Conservation (phyloP, 1,284 basidiomycete genomes). For the Pholiota adiposa region DNA sequence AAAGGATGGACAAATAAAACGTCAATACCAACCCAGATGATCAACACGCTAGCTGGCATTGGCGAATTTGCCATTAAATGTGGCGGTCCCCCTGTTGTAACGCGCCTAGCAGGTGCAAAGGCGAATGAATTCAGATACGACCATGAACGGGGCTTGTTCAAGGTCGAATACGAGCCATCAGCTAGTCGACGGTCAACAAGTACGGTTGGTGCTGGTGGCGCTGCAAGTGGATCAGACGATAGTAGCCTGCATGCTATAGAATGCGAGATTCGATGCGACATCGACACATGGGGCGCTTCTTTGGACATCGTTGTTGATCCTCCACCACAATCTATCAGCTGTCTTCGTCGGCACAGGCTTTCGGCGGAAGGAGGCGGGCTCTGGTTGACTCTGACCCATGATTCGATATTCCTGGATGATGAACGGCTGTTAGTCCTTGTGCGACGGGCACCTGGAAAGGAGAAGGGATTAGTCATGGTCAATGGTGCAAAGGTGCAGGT, state of each 20-base stretch:
- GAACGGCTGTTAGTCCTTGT: conserved; percentile 80
- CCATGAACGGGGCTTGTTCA: conserved; percentile 83
- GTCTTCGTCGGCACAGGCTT: conserved; percentile 86
- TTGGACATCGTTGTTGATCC: conserved; percentile 95
- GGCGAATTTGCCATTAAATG: conserved; percentile 95
- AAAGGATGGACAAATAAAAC: conserved; percentile 98
- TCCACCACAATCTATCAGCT: conserved; percentile 85
- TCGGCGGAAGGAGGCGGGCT: conserved; percentile 90
- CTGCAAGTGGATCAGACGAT: conserved; percentile 25
- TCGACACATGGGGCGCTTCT: conserved; percentile 88
- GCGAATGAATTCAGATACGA: conserved; percentile 82
- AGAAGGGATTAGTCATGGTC: conserved; percentile 83
- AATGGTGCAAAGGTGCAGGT: conserved; percentile 89
- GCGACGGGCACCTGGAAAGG: conserved; percentile 75
- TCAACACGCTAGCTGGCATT: conserved; percentile 82
- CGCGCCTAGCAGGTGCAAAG: conserved; percentile 83
- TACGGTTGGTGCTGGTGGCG: conserved; percentile 24
- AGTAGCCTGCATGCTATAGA: conserved; percentile 67
- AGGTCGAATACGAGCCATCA: conserved; percentile 84
- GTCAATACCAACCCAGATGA: conserved; percentile 92
- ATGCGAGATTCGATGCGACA: conserved; percentile 93
- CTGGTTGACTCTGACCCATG: conserved; percentile 96
- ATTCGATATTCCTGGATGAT: conserved; percentile 75
- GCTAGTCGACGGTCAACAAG: conserved; percentile 46
- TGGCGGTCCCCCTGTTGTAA: conserved; percentile 91